Base-by-base conservation (phyloP, 805 yeast genomes). In the Saturnispora besseyi region DNA sequence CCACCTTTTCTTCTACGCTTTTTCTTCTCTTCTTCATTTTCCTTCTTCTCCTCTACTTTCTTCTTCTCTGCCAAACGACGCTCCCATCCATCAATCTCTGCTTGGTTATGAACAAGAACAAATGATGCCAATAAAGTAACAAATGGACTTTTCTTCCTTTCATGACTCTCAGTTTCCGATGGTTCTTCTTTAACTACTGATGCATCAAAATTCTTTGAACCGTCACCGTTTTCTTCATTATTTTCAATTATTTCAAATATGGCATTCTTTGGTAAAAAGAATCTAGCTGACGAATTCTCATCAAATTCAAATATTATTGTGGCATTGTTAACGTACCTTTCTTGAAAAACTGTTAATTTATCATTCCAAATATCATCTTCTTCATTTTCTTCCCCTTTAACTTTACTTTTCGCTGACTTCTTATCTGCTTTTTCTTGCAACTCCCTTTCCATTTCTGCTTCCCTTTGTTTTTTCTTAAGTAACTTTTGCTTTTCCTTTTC, bases 251-350 rank as follows among this genome's bases (percentile, higher is more conserved):
- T 69, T 65, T 90, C 97, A 51, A 84, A 69, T 3, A 91, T 75
- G 1, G 95, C 76, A 54, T 87, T 78, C 55, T 81, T 81, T 0
- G 98, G 97, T 0, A 91, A 61, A 51, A 76, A 68, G 59, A 76
- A 91, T 51, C 98, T 74, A 7, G 82, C 82, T 43, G 82, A 75
- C 0, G 93, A 78, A 61, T 81, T 82, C 58, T 93, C 98, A 28
- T 76, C 75, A 67, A 81, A 91, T 64, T 93, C 99, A 63, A 91
- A 82, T 5, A 89, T 82, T 37, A 93, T 62, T 48, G 87, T 84
- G 0, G 95, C 88, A 57, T 79, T 78, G 34, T 75, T 63, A 22
- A 78, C 68, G 58, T 84, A 85, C 61, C 80, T 76, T 56, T 83
- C 90, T 59, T 86, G 95, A 58, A 85, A 84, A 0, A 89, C 82